Percentiles rank a stretch among this genome's conserved stretches.
These are phyloP conservation scores for Hygrophila difformis DNA, from an alignment of 257 asterid genomes.

Conservation along the genomic window DNA sequence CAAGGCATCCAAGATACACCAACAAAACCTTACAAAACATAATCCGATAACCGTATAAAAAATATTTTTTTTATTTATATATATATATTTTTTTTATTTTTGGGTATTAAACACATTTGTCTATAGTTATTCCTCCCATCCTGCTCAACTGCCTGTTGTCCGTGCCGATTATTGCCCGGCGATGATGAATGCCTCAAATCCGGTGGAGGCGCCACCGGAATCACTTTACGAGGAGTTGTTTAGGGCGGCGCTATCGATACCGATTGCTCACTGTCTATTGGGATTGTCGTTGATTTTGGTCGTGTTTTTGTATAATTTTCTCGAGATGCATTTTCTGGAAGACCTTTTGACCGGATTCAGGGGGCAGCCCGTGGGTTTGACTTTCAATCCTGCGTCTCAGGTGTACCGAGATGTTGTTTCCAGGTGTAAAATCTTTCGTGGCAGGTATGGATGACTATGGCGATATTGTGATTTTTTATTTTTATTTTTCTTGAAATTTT, in stretches of 20 bases:
- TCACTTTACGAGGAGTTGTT: conserved; percentile 45
- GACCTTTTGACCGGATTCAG: conserved; percentile 65
- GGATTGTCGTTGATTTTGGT: conserved; percentile 24
- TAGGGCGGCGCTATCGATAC: conserved; percentile 34
- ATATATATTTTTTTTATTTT: too few relatives aligned
- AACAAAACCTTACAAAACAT: too few relatives aligned
- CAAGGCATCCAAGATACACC: too few relatives aligned
- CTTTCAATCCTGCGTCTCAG: conserved; percentile 39
- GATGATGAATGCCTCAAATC: neutral
- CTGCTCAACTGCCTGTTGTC: too few relatives aligned
- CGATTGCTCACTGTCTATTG: conserved; percentile 43
- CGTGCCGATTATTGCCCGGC: too few relatives aligned
- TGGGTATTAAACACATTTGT: too few relatives aligned
- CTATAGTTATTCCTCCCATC: too few relatives aligned
- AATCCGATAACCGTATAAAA: too few relatives aligned
- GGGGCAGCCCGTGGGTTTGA: conserved; percentile 56
- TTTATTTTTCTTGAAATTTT: too few relatives aligned
- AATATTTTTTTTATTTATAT: too few relatives aligned
- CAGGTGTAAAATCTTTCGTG: conserved; percentile 63
- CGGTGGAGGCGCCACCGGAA: conserved; percentile 3
- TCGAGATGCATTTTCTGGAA: conserved; percentile 55
- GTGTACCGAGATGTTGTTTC: conserved; percentile 55
- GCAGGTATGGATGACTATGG: conserved; percentile 34
- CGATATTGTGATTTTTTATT: neutral
- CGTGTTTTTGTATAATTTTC: conserved; percentile 40